A percentile compares a stretch with the other conserved stretches of the same genome.
Conservation (phyloP, 805 yeast genomes). For the Barnettozyma botsteinii region DNA sequence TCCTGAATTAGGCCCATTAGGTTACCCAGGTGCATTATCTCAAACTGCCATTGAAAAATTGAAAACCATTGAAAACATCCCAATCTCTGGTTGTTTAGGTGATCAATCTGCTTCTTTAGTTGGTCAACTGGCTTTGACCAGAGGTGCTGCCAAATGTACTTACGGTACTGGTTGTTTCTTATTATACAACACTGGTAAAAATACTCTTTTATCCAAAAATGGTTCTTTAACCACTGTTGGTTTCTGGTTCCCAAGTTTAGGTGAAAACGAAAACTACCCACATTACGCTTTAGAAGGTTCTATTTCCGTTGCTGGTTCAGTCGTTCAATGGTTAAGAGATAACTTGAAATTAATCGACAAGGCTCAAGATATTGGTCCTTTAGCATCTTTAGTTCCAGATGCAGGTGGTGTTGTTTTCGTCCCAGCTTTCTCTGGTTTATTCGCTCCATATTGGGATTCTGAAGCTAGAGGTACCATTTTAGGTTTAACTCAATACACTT, state of each 20-base stretch:
- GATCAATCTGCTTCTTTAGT: conserved; percentile 93
- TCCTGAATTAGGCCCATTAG: conserved; percentile 50
- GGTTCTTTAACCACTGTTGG: conserved; percentile 90
- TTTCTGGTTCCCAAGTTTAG: conserved; percentile 75
- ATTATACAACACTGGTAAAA: conserved; percentile 77
- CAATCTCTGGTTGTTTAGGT: conserved; percentile 86
- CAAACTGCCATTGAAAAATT: conserved; percentile 46
- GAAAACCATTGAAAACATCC: conserved; percentile 50
- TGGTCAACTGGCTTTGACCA: conserved; percentile 80
- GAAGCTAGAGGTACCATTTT: conserved; percentile 89
- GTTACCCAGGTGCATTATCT: conserved; percentile 46
- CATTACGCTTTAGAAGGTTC: conserved; percentile 93
- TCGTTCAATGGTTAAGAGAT: conserved; percentile 91
- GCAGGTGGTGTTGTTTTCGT: conserved; percentile 92
- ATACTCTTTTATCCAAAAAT: conserved; percentile 62
- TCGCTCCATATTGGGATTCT: conserved; percentile 95
- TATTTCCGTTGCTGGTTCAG: conserved; percentile 92
- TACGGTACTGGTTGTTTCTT: conserved; percentile 95
- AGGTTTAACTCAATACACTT: conserved; percentile 90
- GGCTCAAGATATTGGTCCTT: conserved; percentile 84
- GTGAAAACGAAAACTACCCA: conserved; percentile 44
- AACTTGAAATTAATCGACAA: conserved; percentile 75
- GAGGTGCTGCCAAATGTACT: conserved; percentile 90
- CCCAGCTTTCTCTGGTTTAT: conserved; percentile 90
- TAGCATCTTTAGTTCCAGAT: conserved; percentile 74